These are phyloP conservation scores for Zygnema circumcarinatum DNA, from an alignment of 139 green algal genomes.

Conservation along the genomic window DNA sequence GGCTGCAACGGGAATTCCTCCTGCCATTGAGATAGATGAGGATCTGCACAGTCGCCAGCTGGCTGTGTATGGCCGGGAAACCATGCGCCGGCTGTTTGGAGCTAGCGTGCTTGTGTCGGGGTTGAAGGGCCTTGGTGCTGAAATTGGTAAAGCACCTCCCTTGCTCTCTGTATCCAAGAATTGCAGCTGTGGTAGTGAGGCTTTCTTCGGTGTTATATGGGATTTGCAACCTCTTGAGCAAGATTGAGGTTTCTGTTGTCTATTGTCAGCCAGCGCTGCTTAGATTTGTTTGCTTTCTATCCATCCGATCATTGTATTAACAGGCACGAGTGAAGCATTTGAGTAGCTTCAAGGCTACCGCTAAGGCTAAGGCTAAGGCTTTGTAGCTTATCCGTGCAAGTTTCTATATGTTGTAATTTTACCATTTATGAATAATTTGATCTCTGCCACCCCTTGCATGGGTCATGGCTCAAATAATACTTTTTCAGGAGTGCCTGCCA, in stretches of 20 bases:
- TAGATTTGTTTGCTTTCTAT: no score
- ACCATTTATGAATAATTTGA: no score
- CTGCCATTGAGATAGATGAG: constrained; percentile 84
- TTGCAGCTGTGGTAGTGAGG: not conserved
- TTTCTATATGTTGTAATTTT: no score
- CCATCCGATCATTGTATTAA: no score
- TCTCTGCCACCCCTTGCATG: no score
- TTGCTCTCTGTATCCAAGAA: constrained; percentile 8
- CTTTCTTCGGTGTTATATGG: not conserved
- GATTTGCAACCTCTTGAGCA: not conserved
- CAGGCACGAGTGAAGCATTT: no score
- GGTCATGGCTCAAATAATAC: no score
- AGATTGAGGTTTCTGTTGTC: constrained; percentile 10
- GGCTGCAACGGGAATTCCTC: not conserved
- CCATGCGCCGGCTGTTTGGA: constrained; percentile 86
- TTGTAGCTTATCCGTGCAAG: no score
- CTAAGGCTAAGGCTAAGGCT: no score
- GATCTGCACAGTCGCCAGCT: constrained; percentile 96
- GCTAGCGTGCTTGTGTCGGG: constrained; percentile 87
- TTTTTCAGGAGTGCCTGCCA: no score
- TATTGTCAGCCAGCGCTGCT: no score
- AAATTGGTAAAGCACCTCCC: constrained; percentile 91
- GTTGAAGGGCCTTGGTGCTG: constrained; percentile 84
- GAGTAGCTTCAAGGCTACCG: no score
- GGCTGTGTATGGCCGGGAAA: constrained; percentile 95